These are phyloP conservation scores for Botrytis byssoidea DNA, from an alignment of 2,329 filamentous ascomycete species.

Conservation along the genomic window DNA sequence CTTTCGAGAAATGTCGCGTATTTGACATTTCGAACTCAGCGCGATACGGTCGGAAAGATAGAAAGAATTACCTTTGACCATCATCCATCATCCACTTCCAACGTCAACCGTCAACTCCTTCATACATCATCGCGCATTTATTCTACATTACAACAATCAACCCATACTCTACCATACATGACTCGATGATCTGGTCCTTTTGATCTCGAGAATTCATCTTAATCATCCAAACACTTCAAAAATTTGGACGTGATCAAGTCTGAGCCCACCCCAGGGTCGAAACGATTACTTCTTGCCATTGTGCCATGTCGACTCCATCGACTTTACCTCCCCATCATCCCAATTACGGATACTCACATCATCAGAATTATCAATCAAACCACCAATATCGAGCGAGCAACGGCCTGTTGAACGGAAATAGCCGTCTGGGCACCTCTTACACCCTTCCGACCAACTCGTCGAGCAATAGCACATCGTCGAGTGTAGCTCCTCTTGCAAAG, in stretches of 20 bases:
- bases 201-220: conserved; percentile 1
- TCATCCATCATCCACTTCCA: conserved; percentile 17
- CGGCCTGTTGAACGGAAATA: conserved; percentile 39
- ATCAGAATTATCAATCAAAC: conserved; percentile 54
- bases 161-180: neutral
- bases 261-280: conserved; percentile 27
- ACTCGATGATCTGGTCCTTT: conserved; percentile 12
- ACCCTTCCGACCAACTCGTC: conserved; percentile 37
- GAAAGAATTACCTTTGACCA: conserved; percentile 22
- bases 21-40: conserved; percentile 19
- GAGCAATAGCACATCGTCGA: conserved; percentile 33
- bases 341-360: conserved; percentile 60
- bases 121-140: conserved; percentile 12
- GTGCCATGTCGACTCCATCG: conserved; percentile 75
- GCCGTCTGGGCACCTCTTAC: conserved; percentile 37
- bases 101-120: conserved; percentile 19
- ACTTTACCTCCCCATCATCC: conserved; percentile 68
- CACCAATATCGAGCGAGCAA: conserved; percentile 50
- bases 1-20: conserved; percentile 15
- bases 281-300: conserved; percentile 23
- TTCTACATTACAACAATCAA: conserved; percentile 8
- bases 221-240: conserved; percentile 1
- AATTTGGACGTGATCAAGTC: conserved; percentile 17
- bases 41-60: conserved; percentile 21
- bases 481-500: conserved; percentile 31